phyloP scores from a whole-genome alignment of 768 basidiomycete genomes.

The Fomitopsis pulvina region DNA sequence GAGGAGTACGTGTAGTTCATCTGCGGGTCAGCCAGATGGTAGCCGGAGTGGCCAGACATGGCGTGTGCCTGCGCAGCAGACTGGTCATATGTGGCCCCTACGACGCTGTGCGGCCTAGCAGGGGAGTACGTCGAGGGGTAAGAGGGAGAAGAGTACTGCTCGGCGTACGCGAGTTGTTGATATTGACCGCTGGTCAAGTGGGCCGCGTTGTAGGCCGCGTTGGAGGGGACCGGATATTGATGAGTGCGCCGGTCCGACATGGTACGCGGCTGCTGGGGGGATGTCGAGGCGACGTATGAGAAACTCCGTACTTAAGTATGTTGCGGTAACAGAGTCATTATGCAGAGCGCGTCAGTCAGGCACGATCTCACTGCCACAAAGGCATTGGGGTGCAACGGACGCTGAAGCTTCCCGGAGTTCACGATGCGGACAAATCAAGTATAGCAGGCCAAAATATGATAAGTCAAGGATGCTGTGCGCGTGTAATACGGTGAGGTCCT shows the following conservation, averaged over 20 bases:
- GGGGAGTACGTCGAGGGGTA: slow-evolving; percentile 11
- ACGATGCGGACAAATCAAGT: slow-evolving; percentile 13
- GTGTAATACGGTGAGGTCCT: slow-evolving; percentile 5
- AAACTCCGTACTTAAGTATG: slow-evolving; percentile 8
- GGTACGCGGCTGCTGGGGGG: slow-evolving; percentile 5
- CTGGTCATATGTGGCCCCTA: slow-evolving; percentile 6
- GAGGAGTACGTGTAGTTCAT: slow-evolving; percentile 14
- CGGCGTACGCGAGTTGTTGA: slow-evolving; percentile 10
- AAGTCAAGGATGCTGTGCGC: slow-evolving; percentile 14
- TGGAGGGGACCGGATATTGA: slow-evolving; percentile 10
- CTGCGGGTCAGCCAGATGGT: slow-evolving; percentile 5
- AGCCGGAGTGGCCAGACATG: slow-evolving; percentile 11
- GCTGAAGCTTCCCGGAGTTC: slow-evolving; percentile 1
- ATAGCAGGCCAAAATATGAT: slow-evolving; percentile 14
- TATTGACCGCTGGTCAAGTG: slow-evolving; percentile 14
- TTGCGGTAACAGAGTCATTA: slow-evolving; percentile 10
- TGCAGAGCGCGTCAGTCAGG: slow-evolving; percentile 11
- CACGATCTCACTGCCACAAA: slow-evolving; percentile 22
- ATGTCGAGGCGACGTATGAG: background rate
- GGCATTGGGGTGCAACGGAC: slow-evolving; percentile 7
- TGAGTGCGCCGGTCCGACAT: slow-evolving; percentile 19
- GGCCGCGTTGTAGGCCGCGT: slow-evolving; percentile 10
- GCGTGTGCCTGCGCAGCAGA: slow-evolving; percentile 8
- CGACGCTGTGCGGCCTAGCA: slow-evolving; percentile 7
- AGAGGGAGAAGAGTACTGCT: slow-evolving; percentile 13